phyloP scores from a whole-genome alignment of 2,329 filamentous ascomycete species.

The Ophiostoma fasciatum region DNA sequence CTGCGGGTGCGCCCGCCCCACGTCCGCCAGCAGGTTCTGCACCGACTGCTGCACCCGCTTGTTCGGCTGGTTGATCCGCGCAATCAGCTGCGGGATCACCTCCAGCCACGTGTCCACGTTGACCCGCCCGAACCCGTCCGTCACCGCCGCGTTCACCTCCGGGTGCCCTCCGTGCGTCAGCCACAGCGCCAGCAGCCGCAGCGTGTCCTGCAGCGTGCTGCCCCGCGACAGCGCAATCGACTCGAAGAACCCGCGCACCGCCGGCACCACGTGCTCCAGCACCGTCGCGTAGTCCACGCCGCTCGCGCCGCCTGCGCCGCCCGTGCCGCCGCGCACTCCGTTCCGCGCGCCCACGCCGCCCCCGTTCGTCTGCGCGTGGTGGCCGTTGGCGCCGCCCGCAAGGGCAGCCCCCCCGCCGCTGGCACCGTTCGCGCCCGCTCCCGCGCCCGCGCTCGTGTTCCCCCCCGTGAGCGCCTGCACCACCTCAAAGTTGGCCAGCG shows the following conservation, averaged over 20 bases:
- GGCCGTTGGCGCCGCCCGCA: not conserved
- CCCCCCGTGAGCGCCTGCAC: conserved; percentile 58
- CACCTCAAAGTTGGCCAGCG: conserved; percentile 94
- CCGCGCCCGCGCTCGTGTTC: not conserved
- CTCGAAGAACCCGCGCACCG: conserved; percentile 91
- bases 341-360: not conserved
- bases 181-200: conserved; percentile 87
- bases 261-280: conserved; percentile 81
- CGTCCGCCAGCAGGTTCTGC: conserved; percentile 80
- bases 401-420: no score
- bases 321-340: not conserved
- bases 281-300: conserved; percentile 52
- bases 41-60: conserved; percentile 76
- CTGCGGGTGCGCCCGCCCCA: conserved; percentile 88
- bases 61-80: conserved; percentile 93
- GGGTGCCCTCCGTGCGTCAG: conserved; percentile 81
- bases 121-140: conserved; percentile 79
- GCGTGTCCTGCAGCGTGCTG: conserved; percentile 88
- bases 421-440: not conserved
- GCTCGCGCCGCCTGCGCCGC: conserved; percentile 9
- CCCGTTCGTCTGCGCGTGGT: not conserved
- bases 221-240: conserved; percentile 85
- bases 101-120: conserved; percentile 98
- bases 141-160: conserved; percentile 79
- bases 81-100: conserved; percentile 94